These are phyloP conservation scores for Solanum appendiculatum DNA, from an alignment of 257 asterid genomes.

Conservation along the genomic window DNA sequence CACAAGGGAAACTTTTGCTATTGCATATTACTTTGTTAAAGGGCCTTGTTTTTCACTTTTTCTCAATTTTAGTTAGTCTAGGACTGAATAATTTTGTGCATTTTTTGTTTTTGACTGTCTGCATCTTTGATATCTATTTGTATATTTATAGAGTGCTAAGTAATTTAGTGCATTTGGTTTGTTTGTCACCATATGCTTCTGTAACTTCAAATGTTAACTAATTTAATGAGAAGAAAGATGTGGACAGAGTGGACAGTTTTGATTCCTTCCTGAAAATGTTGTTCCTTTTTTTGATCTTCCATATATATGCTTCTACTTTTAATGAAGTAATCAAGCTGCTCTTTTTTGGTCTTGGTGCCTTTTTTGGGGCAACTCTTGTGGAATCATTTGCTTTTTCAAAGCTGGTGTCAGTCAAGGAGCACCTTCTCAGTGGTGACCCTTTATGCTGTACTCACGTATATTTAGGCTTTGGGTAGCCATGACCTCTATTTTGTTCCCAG, in stretches of 20 bases:
- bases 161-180: not conserved
- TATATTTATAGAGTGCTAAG: not conserved
- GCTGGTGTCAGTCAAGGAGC: not conserved
- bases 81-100: not conserved
- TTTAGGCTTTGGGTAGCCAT: not conserved
- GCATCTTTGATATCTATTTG: not conserved
- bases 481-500: not conserved
- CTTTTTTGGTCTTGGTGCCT: not conserved
- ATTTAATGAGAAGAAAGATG: conserved; percentile 2
- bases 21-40: not conserved
- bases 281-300: not conserved
- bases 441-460: not conserved
- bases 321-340: not conserved
- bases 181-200: not conserved
- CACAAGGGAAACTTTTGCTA: not conserved
- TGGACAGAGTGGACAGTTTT: not conserved
- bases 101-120: not conserved
- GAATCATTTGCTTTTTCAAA: not conserved
- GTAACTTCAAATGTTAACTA: not conserved
- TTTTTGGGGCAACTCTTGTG: not conserved
- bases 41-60: not conserved
- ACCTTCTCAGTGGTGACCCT: not conserved
- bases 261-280: not conserved
- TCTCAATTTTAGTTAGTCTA: not conserved
- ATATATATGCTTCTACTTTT: not conserved